Evolutionary conservation across 108 stramenopile genomes (phyloP), one percentile per base, ranked within the genome.

Genomic region (Pseudonitzschia multistriata): DNA sequence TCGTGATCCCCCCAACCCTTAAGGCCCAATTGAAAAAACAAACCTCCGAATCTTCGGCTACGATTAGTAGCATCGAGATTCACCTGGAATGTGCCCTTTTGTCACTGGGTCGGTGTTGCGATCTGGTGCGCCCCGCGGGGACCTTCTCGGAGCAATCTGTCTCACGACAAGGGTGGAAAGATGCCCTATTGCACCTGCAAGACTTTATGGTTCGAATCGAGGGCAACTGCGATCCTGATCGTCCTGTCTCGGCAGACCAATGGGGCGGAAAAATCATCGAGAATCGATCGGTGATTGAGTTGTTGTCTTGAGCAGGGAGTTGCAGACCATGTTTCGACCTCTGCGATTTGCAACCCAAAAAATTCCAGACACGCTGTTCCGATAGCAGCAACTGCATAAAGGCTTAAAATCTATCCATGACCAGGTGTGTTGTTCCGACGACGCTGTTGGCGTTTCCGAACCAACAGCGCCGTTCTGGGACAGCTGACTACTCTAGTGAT

Each of bases 81-180:
- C 70, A 85, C n/a, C 62, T 93, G 36, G 92, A 93, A 67, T 79
- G 86, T 19, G 88, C 88, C 5, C 50, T 90, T 29, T 62, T 90
- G 28, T 82, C 80, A 14, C 47, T 93, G 50, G 92, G 92, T 3
- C 63, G 88, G 64, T 89, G 88, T 59, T 69, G 85, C 27, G 92
- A 93, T 68, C 36, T 93, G 29, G 86, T 93, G 0, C 82, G 86
- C 30, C 92, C 92, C 13, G 92, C 92, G 5, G 89, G 92, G 22
- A 68, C 57, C 17, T 66, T 88, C 39, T 75, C 85, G 22, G 80
- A 77, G 1, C 72, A 82, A 22, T 77, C 72, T 22, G 88, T 89
- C 14, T 74, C 82, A 3, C 81, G 71, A n/a, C 62, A 60, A 27
- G 81, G 88, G 33, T 93, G 84, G 84, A 78, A 72, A 19, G 76